Percentiles rank a stretch among this genome's conserved stretches.
Evolutionary conservation across 2,329 filamentous ascomycete genomes (phyloP).

Genomic region (Trichophyton benhamiae): DNA sequence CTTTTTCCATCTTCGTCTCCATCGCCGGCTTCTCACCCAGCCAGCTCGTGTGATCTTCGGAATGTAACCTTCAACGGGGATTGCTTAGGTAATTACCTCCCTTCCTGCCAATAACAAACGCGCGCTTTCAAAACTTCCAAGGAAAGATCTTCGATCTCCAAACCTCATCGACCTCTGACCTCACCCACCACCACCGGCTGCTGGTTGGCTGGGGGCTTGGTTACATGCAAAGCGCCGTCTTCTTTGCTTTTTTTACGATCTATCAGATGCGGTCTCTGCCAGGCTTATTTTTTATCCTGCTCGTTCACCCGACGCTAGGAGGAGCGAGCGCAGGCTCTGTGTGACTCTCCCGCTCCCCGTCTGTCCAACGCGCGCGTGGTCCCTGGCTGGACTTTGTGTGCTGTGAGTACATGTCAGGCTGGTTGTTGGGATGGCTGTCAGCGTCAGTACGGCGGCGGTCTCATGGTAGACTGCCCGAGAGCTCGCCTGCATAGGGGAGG

Average conservation of each 20-base stretch:
- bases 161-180: not conserved
- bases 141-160: not conserved
- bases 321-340: not conserved
- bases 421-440: not conserved
- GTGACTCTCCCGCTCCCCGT: not conserved
- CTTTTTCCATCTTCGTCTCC: not conserved
- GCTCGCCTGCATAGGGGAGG: not conserved
- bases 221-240: not conserved
- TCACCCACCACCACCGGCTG: not conserved
- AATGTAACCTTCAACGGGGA: not conserved
- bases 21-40: not conserved
- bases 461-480: not conserved
- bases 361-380: not conserved
- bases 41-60: not conserved
- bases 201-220: not conserved
- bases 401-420: not conserved
- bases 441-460: not conserved
- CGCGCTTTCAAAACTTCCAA: too few species aligned
- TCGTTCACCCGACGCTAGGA: not conserved
- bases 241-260: constrained; percentile 2
- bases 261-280: not conserved
- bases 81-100: too few species aligned
- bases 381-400: not conserved
- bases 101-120: too few species aligned
- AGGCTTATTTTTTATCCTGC: not conserved